Evolutionary conservation across 208 protist genomes (phyloP), one percentile per base, ranked within the genome.

Genomic region (Lotmaria passim): DNA sequence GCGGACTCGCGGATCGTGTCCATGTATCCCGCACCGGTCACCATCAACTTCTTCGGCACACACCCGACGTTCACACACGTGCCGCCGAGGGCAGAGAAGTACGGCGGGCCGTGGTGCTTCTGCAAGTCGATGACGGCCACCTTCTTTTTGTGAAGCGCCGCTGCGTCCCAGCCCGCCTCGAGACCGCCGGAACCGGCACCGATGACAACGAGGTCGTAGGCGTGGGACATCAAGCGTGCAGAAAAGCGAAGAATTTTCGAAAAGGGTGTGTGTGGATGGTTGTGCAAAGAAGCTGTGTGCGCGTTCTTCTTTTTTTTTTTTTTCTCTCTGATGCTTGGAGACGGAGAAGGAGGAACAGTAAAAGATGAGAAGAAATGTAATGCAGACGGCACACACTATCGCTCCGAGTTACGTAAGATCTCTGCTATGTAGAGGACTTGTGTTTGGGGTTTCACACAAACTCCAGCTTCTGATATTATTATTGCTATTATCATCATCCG

Each of bases 11-110:
- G 83, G 23, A 95, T 78, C 39, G 75, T 70, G 50, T 96, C 87
- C 69, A 79, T 85, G 84, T 97, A 96, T 19, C 82, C 81, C 26
- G 89, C 90, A 14, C 88, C 91, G 34, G 91, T 95, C 31, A 93
- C 90, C 80, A 96, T 87, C 48, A 96, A 76, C 72, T 96, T 96
- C 77, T 96, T 96, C 15, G 91, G 91, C 46, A 96, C 91, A 44
- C 90, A 95, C 46, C 93, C 89, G 11, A 94, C 85, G 65, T 95
- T 93, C 17, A 96, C 90, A 67, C 93, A 95, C 7, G 91, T 95
- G 58, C 90, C 91, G 28, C 91, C 91, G 24, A 96, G 82, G 14
- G 90, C 90, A 1, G 86, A 52, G 61, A 73, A 95, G 76, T 83
- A 83, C 41, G 90, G 90, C 47, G 88, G 88, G 23, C 91, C 90